Conservation (phyloP, 805 yeast genomes). For the Candida nemodendra region DNA sequence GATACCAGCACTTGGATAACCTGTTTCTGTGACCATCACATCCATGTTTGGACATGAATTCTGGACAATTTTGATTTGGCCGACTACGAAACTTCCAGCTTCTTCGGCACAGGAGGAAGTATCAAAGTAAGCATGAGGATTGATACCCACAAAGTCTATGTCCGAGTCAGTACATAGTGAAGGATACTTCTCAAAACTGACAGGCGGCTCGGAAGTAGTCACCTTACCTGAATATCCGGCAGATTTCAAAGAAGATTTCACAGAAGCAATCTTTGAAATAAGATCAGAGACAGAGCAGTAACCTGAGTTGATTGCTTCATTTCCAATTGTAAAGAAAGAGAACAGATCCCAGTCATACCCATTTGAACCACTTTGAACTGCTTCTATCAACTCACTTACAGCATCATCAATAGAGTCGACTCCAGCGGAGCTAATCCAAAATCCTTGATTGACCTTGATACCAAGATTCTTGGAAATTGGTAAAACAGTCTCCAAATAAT, state of each 20-base stretch:
- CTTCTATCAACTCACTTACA: slow-evolving; percentile 50
- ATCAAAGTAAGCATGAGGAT: slow-evolving; percentile 86
- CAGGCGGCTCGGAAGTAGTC: slow-evolving; percentile 92
- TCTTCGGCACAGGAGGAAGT: slow-evolving; percentile 54
- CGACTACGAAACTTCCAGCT: slow-evolving; percentile 69
- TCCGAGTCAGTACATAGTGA: slow-evolving; percentile 64
- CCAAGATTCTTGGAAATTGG: slow-evolving; percentile 62
- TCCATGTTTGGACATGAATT: slow-evolving; percentile 53
- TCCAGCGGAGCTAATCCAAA: slow-evolving; percentile 72
- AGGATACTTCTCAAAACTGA: slow-evolving; percentile 60
- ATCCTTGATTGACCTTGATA: slow-evolving; percentile 77
- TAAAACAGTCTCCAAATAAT: slow-evolving; percentile 59
- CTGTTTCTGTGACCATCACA: slow-evolving; percentile 78
- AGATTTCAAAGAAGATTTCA: slow-evolving; percentile 51
- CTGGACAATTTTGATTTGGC: slow-evolving; percentile 57
- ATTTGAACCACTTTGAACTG: slow-evolving; percentile 36
- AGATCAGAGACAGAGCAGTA: slow-evolving; percentile 63
- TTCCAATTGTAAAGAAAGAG: slow-evolving; percentile 78
- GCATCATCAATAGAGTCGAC: slow-evolving; percentile 65
- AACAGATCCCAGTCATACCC: slow-evolving; percentile 70
- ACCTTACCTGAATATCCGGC: slow-evolving; percentile 79
- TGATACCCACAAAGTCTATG: slow-evolving; percentile 82
- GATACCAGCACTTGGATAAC: slow-evolving; percentile 78
- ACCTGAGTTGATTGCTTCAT: slow-evolving; percentile 75
- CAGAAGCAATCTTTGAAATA: slow-evolving; percentile 59